These are phyloP conservation scores for Ascocoryne sarcoides DNA, from an alignment of 2,329 filamentous ascomycete genomes.

Conservation along the genomic window DNA sequence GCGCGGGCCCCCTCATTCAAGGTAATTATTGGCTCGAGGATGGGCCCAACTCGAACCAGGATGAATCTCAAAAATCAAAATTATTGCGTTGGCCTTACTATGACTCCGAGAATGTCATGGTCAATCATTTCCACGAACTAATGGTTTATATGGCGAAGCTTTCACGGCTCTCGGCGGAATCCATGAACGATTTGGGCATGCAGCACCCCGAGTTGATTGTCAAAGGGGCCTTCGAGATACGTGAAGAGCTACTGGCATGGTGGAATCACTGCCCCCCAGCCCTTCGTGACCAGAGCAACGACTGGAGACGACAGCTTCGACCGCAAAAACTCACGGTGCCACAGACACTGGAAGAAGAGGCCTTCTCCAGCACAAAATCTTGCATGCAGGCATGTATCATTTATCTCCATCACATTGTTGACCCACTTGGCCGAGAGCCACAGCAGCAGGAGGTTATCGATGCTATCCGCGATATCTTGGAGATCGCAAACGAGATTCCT, in stretches of 20 bases:
- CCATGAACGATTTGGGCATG: slow-evolving; percentile 15
- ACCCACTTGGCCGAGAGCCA: slow-evolving; percentile 18
- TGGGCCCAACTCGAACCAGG: slow-evolving; percentile 3
- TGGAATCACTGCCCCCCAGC: slow-evolving; percentile 19
- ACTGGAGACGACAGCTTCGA: slow-evolving; percentile 22
- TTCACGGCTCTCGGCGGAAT: slow-evolving; percentile 21
- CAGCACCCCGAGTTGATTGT: slow-evolving; percentile 14
- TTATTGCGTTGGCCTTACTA: slow-evolving; percentile 24
- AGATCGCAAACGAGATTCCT: slow-evolving; percentile 24
- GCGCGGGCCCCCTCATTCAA: slow-evolving; percentile 21
- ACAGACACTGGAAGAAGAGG: slow-evolving; percentile 25
- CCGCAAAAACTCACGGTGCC: slow-evolving; percentile 21
- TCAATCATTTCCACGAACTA: slow-evolving; percentile 21
- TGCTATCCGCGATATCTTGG: slow-evolving; percentile 21
- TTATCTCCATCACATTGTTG: slow-evolving; percentile 24
- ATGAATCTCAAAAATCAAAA: slow-evolving; percentile 2
- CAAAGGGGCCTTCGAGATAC: slow-evolving; percentile 13
- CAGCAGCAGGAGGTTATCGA: slow-evolving; percentile 18
- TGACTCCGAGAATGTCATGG: slow-evolving; percentile 20
- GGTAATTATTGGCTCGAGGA: slow-evolving; percentile 27
- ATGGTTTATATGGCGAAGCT: slow-evolving; percentile 26
- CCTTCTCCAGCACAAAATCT: slow-evolving; percentile 24
- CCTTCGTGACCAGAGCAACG: slow-evolving; percentile 21
- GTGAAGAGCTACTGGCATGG: slow-evolving; percentile 19
- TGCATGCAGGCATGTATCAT: slow-evolving; percentile 23